Evolutionary conservation across 2,329 filamentous ascomycete species (phyloP).

Genomic region (Stylonectria norvegica): DNA sequence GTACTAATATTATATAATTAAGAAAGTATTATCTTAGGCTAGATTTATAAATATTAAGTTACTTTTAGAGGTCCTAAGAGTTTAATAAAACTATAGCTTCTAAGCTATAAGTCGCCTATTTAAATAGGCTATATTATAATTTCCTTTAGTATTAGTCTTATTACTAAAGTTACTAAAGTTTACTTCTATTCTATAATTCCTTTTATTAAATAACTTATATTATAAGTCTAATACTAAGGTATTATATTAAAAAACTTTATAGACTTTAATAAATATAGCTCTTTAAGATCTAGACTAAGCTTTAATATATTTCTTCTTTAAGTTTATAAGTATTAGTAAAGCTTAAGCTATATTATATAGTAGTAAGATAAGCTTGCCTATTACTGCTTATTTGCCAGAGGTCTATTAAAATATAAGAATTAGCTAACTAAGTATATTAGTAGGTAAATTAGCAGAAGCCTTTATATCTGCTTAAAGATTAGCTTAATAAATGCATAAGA

Average conservation of each 20-base stretch:
- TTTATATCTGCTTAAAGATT: too few species aligned
- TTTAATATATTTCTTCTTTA: background rate
- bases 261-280: too few species aligned
- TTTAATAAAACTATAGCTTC: slow-evolving; percentile 3
- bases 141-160: too few species aligned
- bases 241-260: too few species aligned
- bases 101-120: slow-evolving; percentile 3
- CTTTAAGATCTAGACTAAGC: background rate
- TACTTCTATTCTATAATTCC: background rate
- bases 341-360: background rate
- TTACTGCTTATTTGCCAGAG: too few species aligned
- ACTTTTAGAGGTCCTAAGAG: background rate
- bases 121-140: slow-evolving; percentile 1
- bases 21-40: slow-evolving; percentile 11
- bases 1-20: slow-evolving; percentile 6
- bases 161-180: slow-evolving; percentile 1
- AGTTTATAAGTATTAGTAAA: background rate
- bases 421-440: too few species aligned
- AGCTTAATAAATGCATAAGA: background rate
- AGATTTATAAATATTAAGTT: slow-evolving; percentile 1
- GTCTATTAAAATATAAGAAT: too few species aligned
- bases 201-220: slow-evolving; percentile 2
- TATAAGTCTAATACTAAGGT: background rate
- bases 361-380: background rate
- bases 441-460: too few species aligned